Base-by-base conservation (phyloP, 1,284 basidiomycete genomes). In the Ceratobasidium sp. region DNA sequence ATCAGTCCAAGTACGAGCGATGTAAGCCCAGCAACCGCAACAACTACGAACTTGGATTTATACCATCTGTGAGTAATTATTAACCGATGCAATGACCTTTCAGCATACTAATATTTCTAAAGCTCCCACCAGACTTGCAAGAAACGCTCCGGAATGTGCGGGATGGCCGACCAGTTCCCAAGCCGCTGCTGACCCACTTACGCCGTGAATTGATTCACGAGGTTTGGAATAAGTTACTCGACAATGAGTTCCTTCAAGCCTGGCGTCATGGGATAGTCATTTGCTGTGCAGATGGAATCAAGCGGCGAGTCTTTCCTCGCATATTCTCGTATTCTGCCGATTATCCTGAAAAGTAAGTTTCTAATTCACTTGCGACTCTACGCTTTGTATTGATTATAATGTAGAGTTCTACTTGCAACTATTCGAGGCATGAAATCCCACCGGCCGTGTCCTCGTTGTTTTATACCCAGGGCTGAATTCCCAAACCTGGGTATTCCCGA, bases 341-440 rank as follows among this genome's bases (percentile, higher is more conserved):
- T 73, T 83, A 83, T 77, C 73, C 82, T 1, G 82, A 84, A 74
- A 82, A 81, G 82, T 82, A 72, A 66, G 78, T 78, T n/a, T n/a
- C n/a, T n/a, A n/a, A n/a, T n/a, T n/a, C n/a, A n/a, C n/a, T n/a
- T n/a, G n/a, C n/a, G n/a, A n/a, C n/a, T n/a, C n/a, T n/a, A n/a
- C n/a, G n/a, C n/a, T n/a, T n/a, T n/a, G n/a, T n/a, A n/a, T n/a
- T n/a, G n/a, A n/a, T 38, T 38, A 11, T 50, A 23, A n/a, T 18
- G 23, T 59, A 75, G 72, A 52, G 58, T 67, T 7, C 50, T 73
- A 1, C 43, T 76, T 0, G 76, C 74, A 11, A 71, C 71, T 0
- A 73, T 77, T 61, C 62, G 74, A 9, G 73, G 74, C 28, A 35
- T 73, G 13, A 71, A 73, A 26, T 66, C 63, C 4, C 23, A 35